phyloP scores from a whole-genome alignment of 768 basidiomycete species.

The Lyophyllum atratum region DNA sequence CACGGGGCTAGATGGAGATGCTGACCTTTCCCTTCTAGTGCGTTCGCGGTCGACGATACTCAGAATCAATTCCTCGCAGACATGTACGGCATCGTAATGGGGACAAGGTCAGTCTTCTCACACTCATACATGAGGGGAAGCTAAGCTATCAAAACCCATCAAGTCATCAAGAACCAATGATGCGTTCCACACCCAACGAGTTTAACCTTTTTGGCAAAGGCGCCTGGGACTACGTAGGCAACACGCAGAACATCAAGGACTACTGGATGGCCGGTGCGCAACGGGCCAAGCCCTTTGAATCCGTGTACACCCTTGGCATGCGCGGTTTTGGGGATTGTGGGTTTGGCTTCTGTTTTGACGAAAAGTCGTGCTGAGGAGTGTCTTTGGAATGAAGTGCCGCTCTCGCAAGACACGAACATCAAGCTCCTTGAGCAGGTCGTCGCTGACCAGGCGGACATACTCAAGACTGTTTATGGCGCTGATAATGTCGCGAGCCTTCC shows the following conservation, averaged over 20 bases:
- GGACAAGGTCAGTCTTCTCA: slow-evolving; percentile 53
- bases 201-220: slow-evolving; percentile 60
- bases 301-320: slow-evolving; percentile 70
- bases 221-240: slow-evolving; percentile 62
- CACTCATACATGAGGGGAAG: background rate
- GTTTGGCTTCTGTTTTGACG: slow-evolving; percentile 8
- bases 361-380: background rate
- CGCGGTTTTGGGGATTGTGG: slow-evolving; percentile 59
- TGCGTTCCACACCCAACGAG: slow-evolving; percentile 68
- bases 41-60: slow-evolving; percentile 61
- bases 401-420: slow-evolving; percentile 52
- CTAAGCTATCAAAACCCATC: background rate
- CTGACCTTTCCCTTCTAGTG: slow-evolving; percentile 24
- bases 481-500: slow-evolving; percentile 49
- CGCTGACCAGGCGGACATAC: slow-evolving; percentile 60
- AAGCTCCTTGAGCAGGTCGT: slow-evolving; percentile 56
- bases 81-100: slow-evolving; percentile 69
- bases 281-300: slow-evolving; percentile 61
- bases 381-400: slow-evolving; percentile 39
- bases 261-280: slow-evolving; percentile 66
- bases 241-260: slow-evolving; percentile 53
- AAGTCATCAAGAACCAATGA: slow-evolving; percentile 76
- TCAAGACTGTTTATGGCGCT: slow-evolving; percentile 51
- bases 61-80: slow-evolving; percentile 66
- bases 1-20: background rate